Percentiles rank a stretch among this genome's conserved stretches.
Evolutionary conservation across 164 flowering plant species (phyloP).

Genomic region (Echeveria elegans): DNA sequence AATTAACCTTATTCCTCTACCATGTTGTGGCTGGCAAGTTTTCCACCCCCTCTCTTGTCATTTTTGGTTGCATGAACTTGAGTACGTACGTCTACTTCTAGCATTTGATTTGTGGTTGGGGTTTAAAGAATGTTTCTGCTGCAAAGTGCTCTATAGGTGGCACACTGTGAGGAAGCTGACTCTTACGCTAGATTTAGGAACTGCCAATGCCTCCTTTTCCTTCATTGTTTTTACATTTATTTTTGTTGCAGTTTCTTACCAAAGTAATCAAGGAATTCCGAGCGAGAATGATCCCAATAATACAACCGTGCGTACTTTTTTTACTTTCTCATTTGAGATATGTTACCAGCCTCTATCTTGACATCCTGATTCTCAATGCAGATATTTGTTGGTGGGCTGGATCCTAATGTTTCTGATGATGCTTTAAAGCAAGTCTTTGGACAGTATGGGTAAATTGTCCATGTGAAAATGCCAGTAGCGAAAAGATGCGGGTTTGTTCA

Average conservation of each 20-base stretch:
- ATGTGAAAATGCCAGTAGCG: constrained; percentile 82
- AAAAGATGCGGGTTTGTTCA: constrained; percentile 95
- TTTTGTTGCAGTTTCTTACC: constrained; percentile 59
- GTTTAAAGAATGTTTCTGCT: too few relatives aligned
- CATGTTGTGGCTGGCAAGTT: too few relatives aligned
- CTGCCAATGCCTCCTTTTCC: not conserved
- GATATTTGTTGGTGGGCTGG: constrained; percentile 89
- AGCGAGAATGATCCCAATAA: constrained; percentile 78
- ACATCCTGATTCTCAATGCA: constrained; percentile 22
- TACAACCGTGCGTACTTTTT: constrained; percentile 61
- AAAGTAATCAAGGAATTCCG: constrained; percentile 44
- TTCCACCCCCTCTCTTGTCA: too few relatives aligned
- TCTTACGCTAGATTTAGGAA: not conserved
- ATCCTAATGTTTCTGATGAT: constrained; percentile 66
- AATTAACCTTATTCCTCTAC: too few relatives aligned
- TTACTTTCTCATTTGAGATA: constrained; percentile 4
- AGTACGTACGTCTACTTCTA: too few relatives aligned
- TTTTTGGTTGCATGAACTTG: too few relatives aligned
- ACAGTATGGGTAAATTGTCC: constrained; percentile 59
- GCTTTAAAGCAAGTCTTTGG: constrained; percentile 57
- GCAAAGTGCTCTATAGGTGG: too few relatives aligned
- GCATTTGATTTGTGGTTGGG: too few relatives aligned
- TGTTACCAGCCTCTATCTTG: not conserved
- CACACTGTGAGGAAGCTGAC: too few relatives aligned
- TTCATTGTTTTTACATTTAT: constrained; percentile 9